Evolutionary conservation across 179 eudicot genomes (phyloP), one percentile per base, ranked within the genome.

Genomic region (Silene vulgaris): DNA sequence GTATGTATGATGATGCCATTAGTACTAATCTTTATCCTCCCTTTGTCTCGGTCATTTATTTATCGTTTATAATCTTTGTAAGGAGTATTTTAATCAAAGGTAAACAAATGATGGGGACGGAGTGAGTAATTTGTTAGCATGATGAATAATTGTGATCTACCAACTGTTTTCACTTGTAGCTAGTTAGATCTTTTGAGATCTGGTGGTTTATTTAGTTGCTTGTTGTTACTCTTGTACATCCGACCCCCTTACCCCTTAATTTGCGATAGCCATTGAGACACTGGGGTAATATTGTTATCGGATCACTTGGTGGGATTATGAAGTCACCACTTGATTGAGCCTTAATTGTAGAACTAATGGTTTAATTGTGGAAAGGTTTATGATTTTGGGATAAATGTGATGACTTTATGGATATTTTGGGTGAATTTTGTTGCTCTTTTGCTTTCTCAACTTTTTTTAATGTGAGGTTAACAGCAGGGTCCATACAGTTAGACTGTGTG

Each of bases 391-490:
- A 29, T 14, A 68, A 65, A 69, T n/a, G 14, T 69, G 65, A 59
- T 69, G 32, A 23, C 37, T 69, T 76, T 69, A 9, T 67, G 48
- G 37, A 32, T 9, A 8, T 76, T n/a, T 63, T 14, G 30, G 30
- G 20, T 76, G 57, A 17, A 72, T n/a, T 72, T 65, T 43, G 9
- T 26, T 76, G 29, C 62, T 71, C 26, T 14, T 11, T 57, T 71
- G 19, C 57, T 9, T 43, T 80, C 19, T 67, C 35, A 64, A 65
- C 69, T 71, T 74, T 35, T 54, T 50, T 71, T 21, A 37, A 17
- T 37, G 54, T 37, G 43, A 30, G 69, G 43, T 20, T 2, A 14
- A 26, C 8, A 12, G 37, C 17, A 6, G 45, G 1, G 45, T 63
- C 16, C 67, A 26, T 28, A 63, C 69, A 35, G 8, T 40, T 28